A percentile compares a stretch with the other conserved stretches of the same genome.
phyloP scores from a whole-genome alignment of 768 basidiomycete genomes.

The Gyrodon lividus region DNA sequence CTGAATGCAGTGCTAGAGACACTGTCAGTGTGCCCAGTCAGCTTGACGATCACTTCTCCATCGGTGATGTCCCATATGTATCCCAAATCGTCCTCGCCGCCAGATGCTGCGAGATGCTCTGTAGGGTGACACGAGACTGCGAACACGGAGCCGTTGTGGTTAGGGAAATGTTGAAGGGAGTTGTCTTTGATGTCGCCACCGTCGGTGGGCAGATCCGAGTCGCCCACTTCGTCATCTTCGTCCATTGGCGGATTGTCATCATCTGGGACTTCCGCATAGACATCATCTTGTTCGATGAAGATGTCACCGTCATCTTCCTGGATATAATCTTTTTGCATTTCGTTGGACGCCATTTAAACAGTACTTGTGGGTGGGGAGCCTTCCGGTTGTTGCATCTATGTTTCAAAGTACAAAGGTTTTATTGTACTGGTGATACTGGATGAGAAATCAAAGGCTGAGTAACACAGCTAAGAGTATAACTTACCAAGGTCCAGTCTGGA shows the following conservation, averaged over 20 bases:
- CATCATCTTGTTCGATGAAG: constrained; percentile 66
- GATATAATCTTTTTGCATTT: constrained; percentile 36
- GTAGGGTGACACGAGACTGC: constrained; percentile 81
- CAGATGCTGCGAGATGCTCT: constrained; percentile 78
- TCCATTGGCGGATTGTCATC: constrained; percentile 74
- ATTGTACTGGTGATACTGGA: constrained; percentile 2
- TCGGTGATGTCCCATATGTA: constrained; percentile 90
- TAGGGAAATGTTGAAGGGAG: constrained; percentile 65
- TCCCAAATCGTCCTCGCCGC: constrained; percentile 93
- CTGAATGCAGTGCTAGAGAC: constrained; percentile 81
- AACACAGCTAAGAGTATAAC: background rate
- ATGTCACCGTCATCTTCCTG: constrained; percentile 51
- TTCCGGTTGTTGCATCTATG: constrained; percentile 2
- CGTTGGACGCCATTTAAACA: constrained; percentile 28
- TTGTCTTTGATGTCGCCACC: constrained; percentile 53
- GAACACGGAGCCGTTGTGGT: constrained; percentile 80
- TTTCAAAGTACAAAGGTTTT: background rate
- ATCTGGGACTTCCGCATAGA: constrained; percentile 60
- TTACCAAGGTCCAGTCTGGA: too few relatives aligned
- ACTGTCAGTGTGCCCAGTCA: constrained; percentile 93
- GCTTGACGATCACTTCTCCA: constrained; percentile 76
- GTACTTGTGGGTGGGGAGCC: constrained; percentile 4
- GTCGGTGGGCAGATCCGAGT: constrained; percentile 39
- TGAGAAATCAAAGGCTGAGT: constrained; percentile 29
- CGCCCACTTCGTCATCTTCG: constrained; percentile 57